Conservation (phyloP, 805 yeast genomes). For the Kuraishia borneana region DNA sequence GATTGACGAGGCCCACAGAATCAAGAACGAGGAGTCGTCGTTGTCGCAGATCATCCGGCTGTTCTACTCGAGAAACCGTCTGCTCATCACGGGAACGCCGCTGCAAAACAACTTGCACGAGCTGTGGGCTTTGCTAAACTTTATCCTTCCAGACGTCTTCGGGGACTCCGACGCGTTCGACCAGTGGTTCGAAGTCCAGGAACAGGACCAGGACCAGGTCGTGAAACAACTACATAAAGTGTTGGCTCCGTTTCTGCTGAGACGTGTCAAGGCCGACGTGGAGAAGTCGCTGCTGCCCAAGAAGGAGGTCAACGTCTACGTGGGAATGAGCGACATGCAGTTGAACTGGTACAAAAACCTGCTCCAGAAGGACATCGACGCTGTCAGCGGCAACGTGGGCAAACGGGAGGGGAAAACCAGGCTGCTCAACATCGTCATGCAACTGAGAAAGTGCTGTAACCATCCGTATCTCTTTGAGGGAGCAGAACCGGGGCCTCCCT, state of each 20-base stretch:
- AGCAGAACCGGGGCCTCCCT: conserved; percentile 88
- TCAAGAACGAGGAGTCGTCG: conserved; percentile 70
- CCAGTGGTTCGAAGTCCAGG: conserved; percentile 51
- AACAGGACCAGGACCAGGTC: conserved; percentile 28
- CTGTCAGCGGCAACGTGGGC: conserved; percentile 81
- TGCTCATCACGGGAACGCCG: conserved; percentile 76
- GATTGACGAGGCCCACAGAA: conserved; percentile 77
- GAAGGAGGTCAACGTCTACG: conserved; percentile 61
- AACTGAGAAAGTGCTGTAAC: conserved; percentile 84
- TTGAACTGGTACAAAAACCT: conserved; percentile 66
- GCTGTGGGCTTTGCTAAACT: conserved; percentile 71
- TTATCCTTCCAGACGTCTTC: conserved; percentile 69
- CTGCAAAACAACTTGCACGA: conserved; percentile 72
- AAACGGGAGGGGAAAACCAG: conserved; percentile 90
- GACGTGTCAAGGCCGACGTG: conserved; percentile 75
- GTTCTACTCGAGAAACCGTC: conserved; percentile 67
- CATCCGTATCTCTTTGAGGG: conserved; percentile 82
- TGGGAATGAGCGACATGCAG: conserved; percentile 70
- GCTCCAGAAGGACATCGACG: conserved; percentile 72
- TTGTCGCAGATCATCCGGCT: conserved; percentile 86
- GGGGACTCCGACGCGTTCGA: conserved; percentile 66
- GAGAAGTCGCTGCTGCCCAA: conserved; percentile 70
- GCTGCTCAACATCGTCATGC: conserved; percentile 85
- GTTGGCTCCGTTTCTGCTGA: conserved; percentile 59
- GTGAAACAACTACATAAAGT: conserved; percentile 68